These are phyloP conservation scores for Penicillium italicum DNA, from an alignment of 2,329 filamentous ascomycete genomes.

Conservation along the genomic window DNA sequence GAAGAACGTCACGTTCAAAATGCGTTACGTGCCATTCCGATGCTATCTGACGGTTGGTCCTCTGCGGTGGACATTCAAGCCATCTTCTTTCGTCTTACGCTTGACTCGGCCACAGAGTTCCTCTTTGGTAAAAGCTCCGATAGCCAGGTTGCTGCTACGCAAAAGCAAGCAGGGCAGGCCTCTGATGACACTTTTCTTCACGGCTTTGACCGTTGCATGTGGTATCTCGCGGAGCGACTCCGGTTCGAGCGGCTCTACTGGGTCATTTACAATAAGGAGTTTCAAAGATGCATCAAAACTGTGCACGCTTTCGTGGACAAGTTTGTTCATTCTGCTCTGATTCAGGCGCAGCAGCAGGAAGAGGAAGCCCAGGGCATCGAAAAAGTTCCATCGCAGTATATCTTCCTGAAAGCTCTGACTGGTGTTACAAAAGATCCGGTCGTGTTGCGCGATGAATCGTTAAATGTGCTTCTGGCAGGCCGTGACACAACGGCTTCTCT, in stretches of 20 bases:
- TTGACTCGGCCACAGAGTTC: constrained; percentile 66
- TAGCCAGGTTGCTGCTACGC: background rate
- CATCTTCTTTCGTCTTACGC: constrained; percentile 62
- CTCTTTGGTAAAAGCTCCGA: constrained; percentile 54
- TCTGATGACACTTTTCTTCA: background rate
- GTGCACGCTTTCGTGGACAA: background rate
- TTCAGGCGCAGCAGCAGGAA: background rate
- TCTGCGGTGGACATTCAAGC: constrained; percentile 57
- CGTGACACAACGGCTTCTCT: constrained; percentile 73
- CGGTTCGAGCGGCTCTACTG: background rate
- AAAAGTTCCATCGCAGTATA: background rate
- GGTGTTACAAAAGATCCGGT: background rate
- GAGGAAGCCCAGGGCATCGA: background rate
- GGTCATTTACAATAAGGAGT: background rate
- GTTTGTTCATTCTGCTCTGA: background rate
- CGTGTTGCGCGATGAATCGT: constrained; percentile 66
- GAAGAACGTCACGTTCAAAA: constrained; percentile 57
- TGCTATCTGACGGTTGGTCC: constrained; percentile 52
- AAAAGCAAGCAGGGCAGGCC: background rate
- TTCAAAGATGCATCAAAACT: background rate
- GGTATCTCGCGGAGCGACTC: constrained; percentile 2
- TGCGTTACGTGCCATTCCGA: constrained; percentile 25
- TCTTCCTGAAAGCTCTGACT: constrained; percentile 1
- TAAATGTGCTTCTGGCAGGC: constrained; percentile 72
- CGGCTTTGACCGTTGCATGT: background rate